phyloP scores from a whole-genome alignment of 345 rosid species.

The Erodium maritimum region DNA sequence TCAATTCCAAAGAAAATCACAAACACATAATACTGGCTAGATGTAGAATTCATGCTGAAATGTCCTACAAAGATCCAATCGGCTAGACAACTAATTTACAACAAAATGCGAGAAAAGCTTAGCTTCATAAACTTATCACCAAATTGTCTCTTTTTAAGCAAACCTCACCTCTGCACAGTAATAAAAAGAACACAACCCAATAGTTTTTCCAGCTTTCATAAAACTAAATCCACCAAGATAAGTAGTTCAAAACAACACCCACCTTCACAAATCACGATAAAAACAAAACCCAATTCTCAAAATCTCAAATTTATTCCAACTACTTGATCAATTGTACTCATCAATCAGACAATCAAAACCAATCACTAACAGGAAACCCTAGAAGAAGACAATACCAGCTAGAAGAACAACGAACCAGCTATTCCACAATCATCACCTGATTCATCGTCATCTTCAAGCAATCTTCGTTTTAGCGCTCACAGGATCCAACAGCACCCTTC shows the following conservation, averaged over 20 bases:
- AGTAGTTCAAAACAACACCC: neutral
- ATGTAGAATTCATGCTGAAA: too few relatives aligned
- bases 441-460: neutral
- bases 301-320: neutral
- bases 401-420: neutral
- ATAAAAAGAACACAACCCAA: too few relatives aligned
- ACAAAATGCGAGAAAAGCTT: neutral
- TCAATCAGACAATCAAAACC: neutral
- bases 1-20: too few relatives aligned
- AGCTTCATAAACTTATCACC: neutral
- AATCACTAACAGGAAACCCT: neutral
- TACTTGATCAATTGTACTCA: too few relatives aligned
- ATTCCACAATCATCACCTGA: neutral
- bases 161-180: too few relatives aligned
- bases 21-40: neutral
- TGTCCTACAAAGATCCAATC: neutral
- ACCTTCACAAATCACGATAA: neutral
- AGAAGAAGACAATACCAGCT: neutral
- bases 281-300: neutral
- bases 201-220: too few relatives aligned
- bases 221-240: too few relatives aligned
- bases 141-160: too few relatives aligned
- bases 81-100: neutral
- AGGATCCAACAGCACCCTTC: too few relatives aligned
- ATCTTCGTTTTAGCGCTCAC: neutral